Percentiles rank a stretch among this genome's conserved stretches.
Evolutionary conservation across 768 basidiomycete genomes (phyloP).

Genomic region (Dentipellis fragilis): DNA sequence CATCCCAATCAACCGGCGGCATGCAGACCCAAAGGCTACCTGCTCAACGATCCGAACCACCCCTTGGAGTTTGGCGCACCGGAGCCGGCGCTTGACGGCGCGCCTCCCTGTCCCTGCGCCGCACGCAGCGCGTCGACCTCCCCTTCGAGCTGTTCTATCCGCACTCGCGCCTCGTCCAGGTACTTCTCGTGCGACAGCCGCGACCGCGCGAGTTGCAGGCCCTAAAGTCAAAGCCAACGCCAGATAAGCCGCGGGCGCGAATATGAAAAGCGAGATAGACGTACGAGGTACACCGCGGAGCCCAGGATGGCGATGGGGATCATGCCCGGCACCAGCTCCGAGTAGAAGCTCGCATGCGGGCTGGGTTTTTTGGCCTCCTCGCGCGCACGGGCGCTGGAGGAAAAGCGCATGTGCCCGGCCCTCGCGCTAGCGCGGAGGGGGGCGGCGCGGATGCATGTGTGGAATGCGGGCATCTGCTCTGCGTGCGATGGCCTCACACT

Average conservation of each 20-base stretch:
- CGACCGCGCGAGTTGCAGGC: constrained; percentile 52
- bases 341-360: constrained; percentile 58
- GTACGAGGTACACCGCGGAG: constrained; percentile 68
- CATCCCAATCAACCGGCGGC: too few relatives aligned
- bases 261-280: constrained; percentile 13
- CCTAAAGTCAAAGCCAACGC: constrained; percentile 28
- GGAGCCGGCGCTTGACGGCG: not conserved
- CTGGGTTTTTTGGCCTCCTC: constrained; percentile 22
- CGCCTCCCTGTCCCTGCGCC: not conserved
- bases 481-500: too few relatives aligned
- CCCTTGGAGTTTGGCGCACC: not conserved
- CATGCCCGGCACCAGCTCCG: constrained; percentile 64
- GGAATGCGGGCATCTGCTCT: not conserved
- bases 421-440: not conserved
- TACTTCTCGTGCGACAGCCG: constrained; percentile 63
- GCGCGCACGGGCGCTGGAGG: not conserved
- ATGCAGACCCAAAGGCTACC: too few relatives aligned
- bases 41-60: not conserved
- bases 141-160: constrained; percentile 45
- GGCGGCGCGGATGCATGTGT: not conserved
- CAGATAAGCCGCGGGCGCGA: not conserved
- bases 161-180: constrained; percentile 48
- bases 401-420: not conserved
- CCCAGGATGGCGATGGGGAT: constrained; percentile 69
- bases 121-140: constrained; percentile 34